Evolutionary conservation across 768 basidiomycete genomes (phyloP).

Genomic region (Phylloporus sp.): DNA sequence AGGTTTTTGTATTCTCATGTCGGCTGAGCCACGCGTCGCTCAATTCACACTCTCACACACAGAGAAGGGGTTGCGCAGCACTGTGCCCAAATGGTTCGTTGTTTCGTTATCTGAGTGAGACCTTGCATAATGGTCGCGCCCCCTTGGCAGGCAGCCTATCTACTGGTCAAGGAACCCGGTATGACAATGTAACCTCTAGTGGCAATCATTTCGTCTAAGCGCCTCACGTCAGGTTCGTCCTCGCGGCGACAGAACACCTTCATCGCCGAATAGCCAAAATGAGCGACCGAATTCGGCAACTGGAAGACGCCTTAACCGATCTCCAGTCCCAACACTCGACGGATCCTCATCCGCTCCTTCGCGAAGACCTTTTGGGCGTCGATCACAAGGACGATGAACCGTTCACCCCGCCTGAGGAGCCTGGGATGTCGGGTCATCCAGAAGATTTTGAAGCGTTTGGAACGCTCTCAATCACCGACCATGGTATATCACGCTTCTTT

Average conservation of each 20-base stretch:
- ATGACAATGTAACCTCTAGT: constrained; percentile 8
- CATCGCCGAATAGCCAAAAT: constrained; percentile 52
- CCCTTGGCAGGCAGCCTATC: constrained; percentile 54
- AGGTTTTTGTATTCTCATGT: constrained; percentile 13
- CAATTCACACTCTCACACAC: constrained; percentile 5
- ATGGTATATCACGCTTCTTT: constrained; percentile 59
- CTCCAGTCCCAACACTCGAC: constrained; percentile 47
- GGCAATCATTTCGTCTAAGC: constrained; percentile 8
- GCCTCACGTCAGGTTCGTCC: constrained; percentile 40
- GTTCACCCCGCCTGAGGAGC: constrained; percentile 24
- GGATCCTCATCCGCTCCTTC: constrained; percentile 57
- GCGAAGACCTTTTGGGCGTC: constrained; percentile 42
- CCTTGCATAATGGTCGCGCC: not conserved
- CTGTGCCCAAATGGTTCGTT: constrained; percentile 65
- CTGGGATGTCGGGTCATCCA: constrained; percentile 9
- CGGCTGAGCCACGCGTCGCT: not conserved
- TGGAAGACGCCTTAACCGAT: constrained; percentile 55
- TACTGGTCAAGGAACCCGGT: constrained; percentile 77
- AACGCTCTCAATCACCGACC: constrained; percentile 55
- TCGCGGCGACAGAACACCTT: constrained; percentile 63
- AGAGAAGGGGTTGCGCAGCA: constrained; percentile 64
- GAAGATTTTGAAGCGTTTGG: constrained; percentile 56
- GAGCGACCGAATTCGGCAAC: constrained; percentile 48
- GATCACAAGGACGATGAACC: constrained; percentile 28
- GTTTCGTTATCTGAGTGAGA: constrained; percentile 3